Conservation (phyloP, 805 yeast genomes). For the Myxozyma sirexii region DNA sequence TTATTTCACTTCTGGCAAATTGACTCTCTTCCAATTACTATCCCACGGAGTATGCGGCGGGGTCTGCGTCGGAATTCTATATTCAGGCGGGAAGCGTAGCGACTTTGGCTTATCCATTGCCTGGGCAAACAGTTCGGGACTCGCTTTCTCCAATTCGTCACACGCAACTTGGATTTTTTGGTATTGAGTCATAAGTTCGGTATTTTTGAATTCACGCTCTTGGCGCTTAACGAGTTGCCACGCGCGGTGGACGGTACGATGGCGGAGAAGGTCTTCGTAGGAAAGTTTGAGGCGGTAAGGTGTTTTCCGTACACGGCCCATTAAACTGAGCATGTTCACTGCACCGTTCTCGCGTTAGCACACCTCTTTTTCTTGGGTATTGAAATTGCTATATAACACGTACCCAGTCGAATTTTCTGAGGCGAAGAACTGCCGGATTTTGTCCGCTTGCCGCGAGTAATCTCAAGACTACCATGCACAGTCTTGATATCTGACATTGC, state of each 20-base stretch:
- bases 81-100: constrained; percentile 76
- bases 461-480: constrained; percentile 22
- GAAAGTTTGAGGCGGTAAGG: constrained; percentile 77
- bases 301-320: constrained; percentile 84
- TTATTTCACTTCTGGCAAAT: not conserved
- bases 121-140: constrained; percentile 57
- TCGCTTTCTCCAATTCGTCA: constrained; percentile 55
- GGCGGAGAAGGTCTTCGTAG: constrained; percentile 82
- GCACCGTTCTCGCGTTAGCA: constrained; percentile 51
- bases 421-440: constrained; percentile 44
- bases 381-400: not conserved
- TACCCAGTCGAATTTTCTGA: constrained; percentile 34
- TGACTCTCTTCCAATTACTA: constrained; percentile 45
- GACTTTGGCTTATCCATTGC: constrained; percentile 55
- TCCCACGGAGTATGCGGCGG: constrained; percentile 87
- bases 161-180: constrained; percentile 68
- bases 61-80: constrained; percentile 84
- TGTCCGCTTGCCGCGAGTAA: constrained; percentile 57
- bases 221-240: constrained; percentile 69
- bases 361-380: constrained; percentile 39
- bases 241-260: constrained; percentile 76
- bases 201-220: constrained; percentile 48
- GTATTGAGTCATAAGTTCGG: constrained; percentile 56
- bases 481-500: not conserved
- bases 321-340: constrained; percentile 67